A percentile compares a stretch with the other conserved stretches of the same genome.
Conservation (phyloP, 352 stramenopile genomes). For the Peronospora farinosa region DNA sequence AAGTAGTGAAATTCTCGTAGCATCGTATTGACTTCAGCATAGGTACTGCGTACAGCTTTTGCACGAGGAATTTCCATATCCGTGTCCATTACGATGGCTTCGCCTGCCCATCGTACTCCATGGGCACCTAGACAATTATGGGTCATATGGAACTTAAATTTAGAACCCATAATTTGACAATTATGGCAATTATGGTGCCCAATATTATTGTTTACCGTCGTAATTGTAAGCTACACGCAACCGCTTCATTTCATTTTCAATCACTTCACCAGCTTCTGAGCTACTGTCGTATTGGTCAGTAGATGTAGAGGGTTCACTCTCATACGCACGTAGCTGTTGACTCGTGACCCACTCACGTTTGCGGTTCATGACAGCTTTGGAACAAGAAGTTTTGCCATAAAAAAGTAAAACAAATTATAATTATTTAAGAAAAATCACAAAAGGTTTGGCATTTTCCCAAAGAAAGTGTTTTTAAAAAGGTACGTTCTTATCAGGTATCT, state of each 20-base stretch:
- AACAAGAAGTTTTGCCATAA: not conserved
- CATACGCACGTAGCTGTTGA: slow-evolving; percentile 5
- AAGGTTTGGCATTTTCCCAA: too few species aligned
- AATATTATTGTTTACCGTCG: slow-evolving; percentile 12
- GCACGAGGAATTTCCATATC: slow-evolving; percentile 24
- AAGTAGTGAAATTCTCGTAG: slow-evolving; percentile 70
- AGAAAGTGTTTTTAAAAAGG: too few species aligned
- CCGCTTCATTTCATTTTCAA: slow-evolving; percentile 70
- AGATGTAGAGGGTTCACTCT: slow-evolving; percentile 22
- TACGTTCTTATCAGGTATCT: too few species aligned
- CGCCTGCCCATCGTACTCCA: slow-evolving; percentile 21
- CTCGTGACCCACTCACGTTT: slow-evolving; percentile 18
- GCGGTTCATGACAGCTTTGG: slow-evolving; percentile 7
- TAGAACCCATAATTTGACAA: not conserved
- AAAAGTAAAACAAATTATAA: too few species aligned
- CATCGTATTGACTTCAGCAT: slow-evolving; percentile 51
- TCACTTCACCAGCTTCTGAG: slow-evolving; percentile 31
- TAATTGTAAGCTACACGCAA: slow-evolving; percentile 66
- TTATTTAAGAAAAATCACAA: too few species aligned
- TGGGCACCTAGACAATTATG: slow-evolving; percentile 15
- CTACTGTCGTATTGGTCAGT: slow-evolving; percentile 13
- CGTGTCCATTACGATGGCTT: slow-evolving; percentile 22
- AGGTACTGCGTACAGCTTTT: slow-evolving; percentile 18
- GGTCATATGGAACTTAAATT: not conserved
- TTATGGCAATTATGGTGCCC: not conserved